These are phyloP conservation scores for Chimonanthus praecox DNA, from an alignment of 164 flowering plant genomes.

Conservation along the genomic window DNA sequence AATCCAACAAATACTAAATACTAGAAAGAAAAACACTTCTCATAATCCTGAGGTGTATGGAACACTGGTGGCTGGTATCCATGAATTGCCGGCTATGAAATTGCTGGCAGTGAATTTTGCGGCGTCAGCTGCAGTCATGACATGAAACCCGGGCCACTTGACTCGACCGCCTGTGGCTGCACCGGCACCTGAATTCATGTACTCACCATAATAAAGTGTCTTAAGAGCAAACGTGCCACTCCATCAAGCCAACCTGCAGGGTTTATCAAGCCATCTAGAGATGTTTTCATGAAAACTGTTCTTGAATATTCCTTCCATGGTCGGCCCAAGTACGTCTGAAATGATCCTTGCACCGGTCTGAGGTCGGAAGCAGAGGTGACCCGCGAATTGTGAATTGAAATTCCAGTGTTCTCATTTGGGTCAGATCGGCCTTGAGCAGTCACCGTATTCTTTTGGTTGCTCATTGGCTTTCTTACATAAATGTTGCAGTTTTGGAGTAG, in stretches of 20 bases:
- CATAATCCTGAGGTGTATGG: slow-evolving; percentile 17
- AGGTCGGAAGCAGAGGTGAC: slow-evolving; percentile 7
- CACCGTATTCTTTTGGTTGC: slow-evolving; percentile 18
- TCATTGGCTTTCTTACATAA: slow-evolving; percentile 37
- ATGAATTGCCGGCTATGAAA: slow-evolving; percentile 25
- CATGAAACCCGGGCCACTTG: slow-evolving; percentile 7
- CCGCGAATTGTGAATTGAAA: slow-evolving; percentile 6
- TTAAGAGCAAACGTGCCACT: slow-evolving; percentile 3
- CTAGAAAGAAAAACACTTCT: background rate
- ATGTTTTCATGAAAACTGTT: slow-evolving; percentile 5
- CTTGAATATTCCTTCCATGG: slow-evolving; percentile 7
- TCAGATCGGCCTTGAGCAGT: slow-evolving; percentile 27
- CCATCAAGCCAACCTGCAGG: slow-evolving; percentile 5
- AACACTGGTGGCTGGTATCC: slow-evolving; percentile 30
- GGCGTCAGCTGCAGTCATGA: slow-evolving; percentile 15
- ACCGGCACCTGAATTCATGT: slow-evolving; percentile 1
- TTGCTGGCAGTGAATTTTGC: slow-evolving; percentile 19
- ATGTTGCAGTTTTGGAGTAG: slow-evolving; percentile 53
- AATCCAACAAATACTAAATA: background rate
- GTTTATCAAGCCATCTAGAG: background rate
- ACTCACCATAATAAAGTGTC: slow-evolving; percentile 6
- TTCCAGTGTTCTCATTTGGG: slow-evolving; percentile 7
- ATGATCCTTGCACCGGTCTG: background rate
- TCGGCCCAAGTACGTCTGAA: slow-evolving; percentile 2
- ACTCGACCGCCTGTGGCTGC: background rate